phyloP scores from a whole-genome alignment of 495 filamentous ascomycete species.

The Evernia prunastri region DNA sequence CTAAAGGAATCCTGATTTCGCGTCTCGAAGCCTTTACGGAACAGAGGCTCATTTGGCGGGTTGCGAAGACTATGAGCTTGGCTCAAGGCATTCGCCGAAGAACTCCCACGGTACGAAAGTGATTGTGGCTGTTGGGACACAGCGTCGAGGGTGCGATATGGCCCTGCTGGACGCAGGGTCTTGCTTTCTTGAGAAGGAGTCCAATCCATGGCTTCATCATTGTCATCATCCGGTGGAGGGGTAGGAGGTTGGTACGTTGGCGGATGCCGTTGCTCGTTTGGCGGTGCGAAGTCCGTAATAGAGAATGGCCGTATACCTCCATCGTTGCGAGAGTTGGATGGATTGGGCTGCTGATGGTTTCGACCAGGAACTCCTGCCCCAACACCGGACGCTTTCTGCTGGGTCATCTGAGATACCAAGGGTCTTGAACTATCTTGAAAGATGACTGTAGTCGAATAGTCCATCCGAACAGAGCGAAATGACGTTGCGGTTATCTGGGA shows the following conservation, averaged over 20 bases:
- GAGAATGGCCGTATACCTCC: conserved; percentile 34
- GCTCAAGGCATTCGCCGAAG: conserved; percentile 59
- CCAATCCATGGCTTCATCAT: conserved; percentile 70
- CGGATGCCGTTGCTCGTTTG: conserved; percentile 26
- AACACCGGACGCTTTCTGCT: conserved; percentile 27
- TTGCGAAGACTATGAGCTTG: conserved; percentile 60
- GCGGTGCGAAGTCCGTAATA: conserved; percentile 36
- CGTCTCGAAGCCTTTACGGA: conserved; percentile 38
- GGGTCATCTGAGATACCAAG: conserved; percentile 30
- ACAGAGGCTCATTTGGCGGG: conserved; percentile 45
- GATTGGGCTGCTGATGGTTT: conserved; percentile 5
- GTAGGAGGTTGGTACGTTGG: conserved; percentile 34
- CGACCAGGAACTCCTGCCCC: conserved; percentile 24
- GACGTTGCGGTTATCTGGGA: conserved; percentile 38
- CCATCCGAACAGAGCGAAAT: conserved; percentile 44
- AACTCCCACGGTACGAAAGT: conserved; percentile 52
- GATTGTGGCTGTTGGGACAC: conserved; percentile 36
- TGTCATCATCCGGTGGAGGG: conserved; percentile 41
- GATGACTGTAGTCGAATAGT: conserved; percentile 53
- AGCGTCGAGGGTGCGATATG: conserved; percentile 29
- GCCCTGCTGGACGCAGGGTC: conserved; percentile 40
- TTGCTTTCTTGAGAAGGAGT: conserved; percentile 52
- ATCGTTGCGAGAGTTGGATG: conserved; percentile 7
- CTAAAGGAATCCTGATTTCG: conserved; percentile 44
- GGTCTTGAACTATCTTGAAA: conserved; percentile 42